These are phyloP conservation scores for Thelonectria rubi DNA, from an alignment of 2,329 filamentous ascomycete genomes.

Conservation along the genomic window DNA sequence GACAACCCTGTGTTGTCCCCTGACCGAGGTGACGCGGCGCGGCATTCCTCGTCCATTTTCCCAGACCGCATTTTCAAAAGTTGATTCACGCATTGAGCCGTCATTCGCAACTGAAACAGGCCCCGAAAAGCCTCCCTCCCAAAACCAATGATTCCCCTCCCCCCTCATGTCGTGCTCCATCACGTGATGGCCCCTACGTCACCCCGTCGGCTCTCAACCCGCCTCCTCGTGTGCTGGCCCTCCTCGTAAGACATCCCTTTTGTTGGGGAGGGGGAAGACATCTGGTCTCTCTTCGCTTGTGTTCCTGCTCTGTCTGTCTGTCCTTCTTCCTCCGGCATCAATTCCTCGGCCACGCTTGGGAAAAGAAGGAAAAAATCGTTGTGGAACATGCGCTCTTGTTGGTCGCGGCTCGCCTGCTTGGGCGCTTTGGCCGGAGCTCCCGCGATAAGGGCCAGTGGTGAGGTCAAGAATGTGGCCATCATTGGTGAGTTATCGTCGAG, in stretches of 20 bases:
- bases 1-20: no score
- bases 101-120: no score
- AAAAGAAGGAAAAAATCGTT: no score
- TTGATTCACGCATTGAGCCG: no score
- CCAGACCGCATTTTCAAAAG: no score
- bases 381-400: conserved; percentile 31
- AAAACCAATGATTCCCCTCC: not conserved
- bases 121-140: no score
- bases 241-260: not conserved
- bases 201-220: conserved; percentile 12
- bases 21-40: no score
- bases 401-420: conserved; percentile 32
- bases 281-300: not conserved
- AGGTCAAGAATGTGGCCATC: conserved; percentile 49
- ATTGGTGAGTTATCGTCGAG: conserved; percentile 44
- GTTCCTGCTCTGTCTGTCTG: not conserved
- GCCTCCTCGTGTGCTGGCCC: not conserved
- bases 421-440: conserved; percentile 28
- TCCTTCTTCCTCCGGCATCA: not conserved
- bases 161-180: not conserved
- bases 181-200: conserved; percentile 4
- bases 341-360: not conserved
- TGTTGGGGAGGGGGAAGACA: not conserved
- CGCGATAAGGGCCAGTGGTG: conserved; percentile 12
- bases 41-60: no score